Base-by-base conservation (phyloP, 371 early-diverging fungal species). In the Mycotypha africana region DNA sequence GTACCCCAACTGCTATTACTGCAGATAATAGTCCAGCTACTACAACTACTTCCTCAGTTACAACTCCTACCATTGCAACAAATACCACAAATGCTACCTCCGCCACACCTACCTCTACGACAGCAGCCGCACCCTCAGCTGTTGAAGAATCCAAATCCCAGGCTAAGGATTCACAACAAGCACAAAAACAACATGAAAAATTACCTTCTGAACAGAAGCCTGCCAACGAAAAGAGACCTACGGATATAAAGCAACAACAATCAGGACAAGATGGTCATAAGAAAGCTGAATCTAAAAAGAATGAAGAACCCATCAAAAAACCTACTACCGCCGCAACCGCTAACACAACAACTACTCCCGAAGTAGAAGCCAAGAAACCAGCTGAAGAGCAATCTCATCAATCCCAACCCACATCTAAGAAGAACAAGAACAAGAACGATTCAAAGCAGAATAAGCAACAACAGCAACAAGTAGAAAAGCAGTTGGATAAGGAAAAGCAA, bases 401-500 rank as follows among this genome's bases (percentile, higher is more conserved):
- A n/a, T n/a, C n/a, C n/a, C n/a, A n/a, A n/a, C n/a, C 11, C 22
- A 42, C 43, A 14, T 3, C 3, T 20, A 21, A 3, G 21, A 21
- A 37, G 3, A 14, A 4, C 4, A 33, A 33, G 33, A 8, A 4
- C 4, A 14, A 33, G 33, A 4, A 12, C 4, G 14, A 33, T 4
- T 12, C 3, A n/a, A 14, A 33, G 19, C 8, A 35, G 16, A 35
- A 15, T 5, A n/a, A 51, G 21, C 38, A 52, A 25, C 19, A 42
- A 10, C 41, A 45, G 36, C 42, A 42, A 16, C 34, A 28, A 51
- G 11, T 21, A 9, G 34, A 33, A 33, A 6, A 33, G 30, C 30
- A 6, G 6, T 10, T 36, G 12, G 19, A 44, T n/a, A 30, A 51
- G n/a, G 19, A 16, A 20, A 38, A 43, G 31, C 16, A 53, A 40